Base-by-base conservation (phyloP, 305 asterid genomes). In the Rubia tinctorum region DNA sequence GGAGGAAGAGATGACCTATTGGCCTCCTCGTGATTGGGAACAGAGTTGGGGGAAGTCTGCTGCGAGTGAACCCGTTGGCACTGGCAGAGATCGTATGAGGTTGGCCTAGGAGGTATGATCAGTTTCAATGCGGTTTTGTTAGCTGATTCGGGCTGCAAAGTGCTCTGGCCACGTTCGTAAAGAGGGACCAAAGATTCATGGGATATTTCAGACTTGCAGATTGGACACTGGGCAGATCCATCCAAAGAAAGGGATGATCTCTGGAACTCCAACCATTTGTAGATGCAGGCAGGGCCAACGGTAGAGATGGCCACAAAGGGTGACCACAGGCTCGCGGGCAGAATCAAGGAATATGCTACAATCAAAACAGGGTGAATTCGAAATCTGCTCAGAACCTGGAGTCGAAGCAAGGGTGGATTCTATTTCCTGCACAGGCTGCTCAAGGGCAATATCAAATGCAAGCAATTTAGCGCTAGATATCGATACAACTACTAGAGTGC, bases 221-320 rank as follows among this genome's bases (percentile, higher is more conserved):
- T 75, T 1, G 84, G 86, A 49, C 86, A 82, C 7, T 66, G 77
- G 6, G 75, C 69, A 43, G 65, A 68, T 34, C 59, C 71, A 10
- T 72, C 75, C 0, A 78, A 64, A 56, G 80, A 27, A 11, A 51
- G 64, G 11, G 83, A 76, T 8, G 68, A 56, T 9, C 73, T 66
- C 78, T 75, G 82, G 14, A 84, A 82, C 30, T 83, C 82, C 56
- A 82, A 18, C 82, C 84, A 80, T 37, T 82, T 87, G 86, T 88
- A 88, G 80, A 91, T 91, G n/a, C n/a, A n/a, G n/a, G 85, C 97
- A 89, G 4, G 97, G 96, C 97, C 97, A 91, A 43, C 97, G 88
- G 79, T 89, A 91, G 71, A 91, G 96, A 79, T 91, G 96, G 47
- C 97, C 97, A 44, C 96, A 91, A 8, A 88, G 86, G 45, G 97